phyloP scores from a whole-genome alignment of 495 filamentous ascomycete species.

The Podospora anserina region DNA sequence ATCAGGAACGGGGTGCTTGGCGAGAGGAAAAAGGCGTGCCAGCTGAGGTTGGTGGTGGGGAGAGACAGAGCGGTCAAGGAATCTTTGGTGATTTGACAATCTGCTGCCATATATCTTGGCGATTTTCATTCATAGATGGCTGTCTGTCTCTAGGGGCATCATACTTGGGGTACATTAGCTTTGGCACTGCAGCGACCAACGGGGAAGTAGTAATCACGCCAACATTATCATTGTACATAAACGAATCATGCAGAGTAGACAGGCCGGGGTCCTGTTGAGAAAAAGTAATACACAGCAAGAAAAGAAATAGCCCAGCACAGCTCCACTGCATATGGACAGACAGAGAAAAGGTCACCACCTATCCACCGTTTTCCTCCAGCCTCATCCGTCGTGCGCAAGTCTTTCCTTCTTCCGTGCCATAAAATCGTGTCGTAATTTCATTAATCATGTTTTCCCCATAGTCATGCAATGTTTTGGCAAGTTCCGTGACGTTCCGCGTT shows the following conservation, averaged over 20 bases:
- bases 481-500: neutral
- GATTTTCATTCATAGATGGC: neutral
- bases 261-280: neutral
- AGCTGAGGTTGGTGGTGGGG: conserved; percentile 70
- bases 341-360: neutral
- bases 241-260: neutral
- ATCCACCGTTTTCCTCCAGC: neutral
- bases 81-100: conserved; percentile 50
- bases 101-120: neutral
- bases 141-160: neutral
- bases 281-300: conserved; percentile 4
- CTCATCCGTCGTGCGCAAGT: neutral
- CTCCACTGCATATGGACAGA: neutral
- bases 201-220: conserved; percentile 9
- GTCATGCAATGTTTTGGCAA: neutral
- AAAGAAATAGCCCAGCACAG: neutral
- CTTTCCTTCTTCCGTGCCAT: conserved; percentile 2
- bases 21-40: conserved; percentile 44
- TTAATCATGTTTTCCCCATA: conserved; percentile 9
- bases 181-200: neutral
- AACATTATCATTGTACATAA: neutral
- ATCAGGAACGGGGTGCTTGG: conserved; percentile 63
- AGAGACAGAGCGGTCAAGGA: conserved; percentile 61
- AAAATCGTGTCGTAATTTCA: conserved; percentile 20
- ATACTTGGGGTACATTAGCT: neutral